Percentiles rank a stretch among this genome's conserved stretches.
Conservation (phyloP, 73 alveolate species). For the Uronychia setigera region DNA sequence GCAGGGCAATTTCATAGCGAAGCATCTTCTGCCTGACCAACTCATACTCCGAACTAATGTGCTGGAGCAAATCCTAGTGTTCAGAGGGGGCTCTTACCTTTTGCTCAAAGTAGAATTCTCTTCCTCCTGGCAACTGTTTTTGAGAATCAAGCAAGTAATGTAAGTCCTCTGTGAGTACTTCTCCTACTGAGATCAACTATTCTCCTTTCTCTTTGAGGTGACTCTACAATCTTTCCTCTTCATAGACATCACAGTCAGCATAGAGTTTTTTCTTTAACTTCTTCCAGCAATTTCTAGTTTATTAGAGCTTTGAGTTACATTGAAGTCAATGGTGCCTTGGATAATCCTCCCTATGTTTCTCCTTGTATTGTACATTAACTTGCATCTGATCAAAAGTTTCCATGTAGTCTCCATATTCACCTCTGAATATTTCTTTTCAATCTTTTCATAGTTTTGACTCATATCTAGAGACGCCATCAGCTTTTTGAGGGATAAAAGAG, state of each 20-base stretch:
- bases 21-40: not conserved
- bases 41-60: not conserved
- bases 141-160: not conserved
- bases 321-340: not conserved
- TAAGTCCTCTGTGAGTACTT: not conserved
- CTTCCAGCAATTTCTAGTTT: not conserved
- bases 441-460: not conserved
- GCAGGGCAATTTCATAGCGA: not conserved
- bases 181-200: not conserved
- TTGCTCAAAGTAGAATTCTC: not conserved
- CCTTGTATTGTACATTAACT: not conserved
- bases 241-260: not conserved
- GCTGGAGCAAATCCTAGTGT: not conserved
- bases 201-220: not conserved
- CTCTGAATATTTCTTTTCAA: not conserved
- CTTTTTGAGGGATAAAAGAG: not conserved
- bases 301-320: not conserved
- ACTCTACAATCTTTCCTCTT: not conserved
- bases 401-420: not conserved
- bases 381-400: not conserved
- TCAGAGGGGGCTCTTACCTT: not conserved
- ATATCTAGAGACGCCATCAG: not conserved
- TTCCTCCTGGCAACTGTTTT: not conserved
- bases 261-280: not conserved
- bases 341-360: not conserved